These are phyloP conservation scores for Nidula microcarpa DNA, from an alignment of 768 basidiomycete genomes.

Conservation along the genomic window DNA sequence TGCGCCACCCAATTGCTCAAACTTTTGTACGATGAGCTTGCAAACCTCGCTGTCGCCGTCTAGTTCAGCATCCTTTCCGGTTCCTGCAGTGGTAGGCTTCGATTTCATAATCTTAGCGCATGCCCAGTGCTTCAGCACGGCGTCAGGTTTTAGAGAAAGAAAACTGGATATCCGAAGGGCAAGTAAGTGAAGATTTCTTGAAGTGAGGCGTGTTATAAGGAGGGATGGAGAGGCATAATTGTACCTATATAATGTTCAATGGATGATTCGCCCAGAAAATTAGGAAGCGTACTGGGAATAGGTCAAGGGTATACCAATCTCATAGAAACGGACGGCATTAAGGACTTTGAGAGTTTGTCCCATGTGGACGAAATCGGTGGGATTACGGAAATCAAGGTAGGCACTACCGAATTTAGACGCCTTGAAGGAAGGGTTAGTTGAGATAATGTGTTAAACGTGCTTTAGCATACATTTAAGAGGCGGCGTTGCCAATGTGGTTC, in stretches of 20 bases:
- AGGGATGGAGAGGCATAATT: slow-evolving; percentile 75
- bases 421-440: slow-evolving; percentile 28
- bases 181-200: slow-evolving; percentile 87
- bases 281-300: slow-evolving; percentile 70
- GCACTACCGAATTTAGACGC: slow-evolving; percentile 97
- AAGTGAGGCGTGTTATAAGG: slow-evolving; percentile 78
- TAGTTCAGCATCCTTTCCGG: slow-evolving; percentile 51
- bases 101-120: slow-evolving; percentile 83
- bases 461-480: slow-evolving; percentile 65
- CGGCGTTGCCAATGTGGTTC: slow-evolving; percentile 87
- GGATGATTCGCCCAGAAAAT: not conserved
- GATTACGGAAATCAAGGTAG: slow-evolving; percentile 90
- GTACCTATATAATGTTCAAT: slow-evolving; percentile 49
- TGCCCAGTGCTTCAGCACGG: slow-evolving; percentile 95
- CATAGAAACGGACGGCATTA: slow-evolving; percentile 88
- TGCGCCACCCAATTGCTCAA: slow-evolving; percentile 72
- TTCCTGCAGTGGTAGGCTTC: slow-evolving; percentile 51
- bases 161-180: slow-evolving; percentile 88
- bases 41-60: slow-evolving; percentile 78
- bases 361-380: slow-evolving; percentile 89
- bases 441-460: too few relatives aligned
- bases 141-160: slow-evolving; percentile 78
- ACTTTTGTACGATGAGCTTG: slow-evolving; percentile 83
- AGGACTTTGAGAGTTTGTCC: slow-evolving; percentile 90
- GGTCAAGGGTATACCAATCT: slow-evolving; percentile 91